A percentile compares a stretch with the other conserved stretches of the same genome.
phyloP scores from a whole-genome alignment of 441 rosid genomes.

The Dalechampia spathulata region DNA sequence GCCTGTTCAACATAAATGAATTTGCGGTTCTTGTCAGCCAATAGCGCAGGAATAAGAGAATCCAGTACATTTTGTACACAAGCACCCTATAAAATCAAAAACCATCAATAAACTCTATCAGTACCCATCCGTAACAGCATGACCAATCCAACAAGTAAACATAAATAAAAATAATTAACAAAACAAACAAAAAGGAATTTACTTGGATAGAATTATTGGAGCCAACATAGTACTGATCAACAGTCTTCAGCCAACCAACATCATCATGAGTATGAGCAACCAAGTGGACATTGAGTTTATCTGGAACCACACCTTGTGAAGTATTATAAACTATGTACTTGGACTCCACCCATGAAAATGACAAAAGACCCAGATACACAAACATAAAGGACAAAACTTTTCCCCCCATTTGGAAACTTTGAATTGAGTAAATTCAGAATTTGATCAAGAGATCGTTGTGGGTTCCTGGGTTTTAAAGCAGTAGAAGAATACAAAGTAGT shows the following conservation, averaged over 20 bases:
- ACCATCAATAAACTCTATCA: neutral
- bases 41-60: conserved; percentile 72
- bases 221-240: conserved; percentile 99
- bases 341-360: conserved; percentile 42
- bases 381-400: conserved; percentile 15
- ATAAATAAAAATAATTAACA: neutral
- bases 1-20: conserved; percentile 87
- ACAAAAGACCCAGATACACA: conserved; percentile 23
- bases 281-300: conserved; percentile 89
- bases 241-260: conserved; percentile 97
- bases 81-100: conserved; percentile 53
- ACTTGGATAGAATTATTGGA: conserved; percentile 99
- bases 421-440: neutral
- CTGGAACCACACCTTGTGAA: conserved; percentile 63
- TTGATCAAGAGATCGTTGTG: neutral
- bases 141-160: neutral
- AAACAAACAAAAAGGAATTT: neutral
- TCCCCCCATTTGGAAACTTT: conserved; percentile 7
- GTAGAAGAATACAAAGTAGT: neutral
- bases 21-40: conserved; percentile 91
- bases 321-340: conserved; percentile 81
- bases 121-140: neutral
- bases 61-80: conserved; percentile 95
- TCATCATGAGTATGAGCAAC: conserved; percentile 97
- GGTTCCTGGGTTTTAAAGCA: neutral